Percentiles rank a stretch among this genome's conserved stretches.
These are phyloP conservation scores for Canavalia ensiformis DNA, from an alignment of 306 rosid species.

Conservation along the genomic window DNA sequence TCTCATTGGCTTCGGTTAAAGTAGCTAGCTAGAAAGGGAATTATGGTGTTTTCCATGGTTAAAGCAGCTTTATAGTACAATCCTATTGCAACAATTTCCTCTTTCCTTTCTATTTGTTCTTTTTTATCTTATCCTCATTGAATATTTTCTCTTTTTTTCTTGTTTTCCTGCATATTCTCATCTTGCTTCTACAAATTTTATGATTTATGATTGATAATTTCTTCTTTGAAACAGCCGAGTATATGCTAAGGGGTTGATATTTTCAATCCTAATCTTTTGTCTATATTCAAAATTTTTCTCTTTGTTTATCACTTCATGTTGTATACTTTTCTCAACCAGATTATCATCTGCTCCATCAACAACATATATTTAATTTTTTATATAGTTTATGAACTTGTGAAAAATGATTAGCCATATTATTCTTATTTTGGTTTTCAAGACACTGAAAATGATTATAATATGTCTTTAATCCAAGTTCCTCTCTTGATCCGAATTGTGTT, in stretches of 20 bases:
- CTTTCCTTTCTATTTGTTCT: constrained; percentile 47
- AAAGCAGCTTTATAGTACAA: constrained; percentile 76
- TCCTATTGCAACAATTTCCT: constrained; percentile 56
- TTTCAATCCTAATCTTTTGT: constrained; percentile 28
- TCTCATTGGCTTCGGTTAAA: constrained; percentile 73
- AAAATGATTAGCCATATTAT: constrained; percentile 40
- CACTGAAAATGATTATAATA: constrained; percentile 25
- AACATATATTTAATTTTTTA: constrained; percentile 17
- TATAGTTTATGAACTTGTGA: constrained; percentile 5
- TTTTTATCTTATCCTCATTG: constrained; percentile 19
- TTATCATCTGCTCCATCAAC: constrained; percentile 27
- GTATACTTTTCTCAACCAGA: constrained; percentile 42
- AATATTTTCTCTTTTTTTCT: constrained; percentile 12
- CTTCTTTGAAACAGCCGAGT: constrained; percentile 3
- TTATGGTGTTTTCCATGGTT: constrained; percentile 66
- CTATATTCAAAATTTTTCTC: constrained; percentile 20
- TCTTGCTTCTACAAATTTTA: constrained; percentile 45
- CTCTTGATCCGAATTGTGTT: constrained; percentile 6
- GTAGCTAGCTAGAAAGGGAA: constrained; percentile 47
- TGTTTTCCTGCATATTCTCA: constrained; percentile 51
- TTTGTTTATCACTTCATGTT: neutral
- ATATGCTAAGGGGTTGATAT: constrained; percentile 16
- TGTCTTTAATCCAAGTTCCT: constrained; percentile 35
- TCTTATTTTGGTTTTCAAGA: constrained; percentile 23
- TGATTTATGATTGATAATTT: constrained; percentile 33